Percentiles rank a stretch among this genome's conserved stretches.
Evolutionary conservation across 2,329 filamentous ascomycete species (phyloP).

Genomic region (Aspergillus jensenii): DNA sequence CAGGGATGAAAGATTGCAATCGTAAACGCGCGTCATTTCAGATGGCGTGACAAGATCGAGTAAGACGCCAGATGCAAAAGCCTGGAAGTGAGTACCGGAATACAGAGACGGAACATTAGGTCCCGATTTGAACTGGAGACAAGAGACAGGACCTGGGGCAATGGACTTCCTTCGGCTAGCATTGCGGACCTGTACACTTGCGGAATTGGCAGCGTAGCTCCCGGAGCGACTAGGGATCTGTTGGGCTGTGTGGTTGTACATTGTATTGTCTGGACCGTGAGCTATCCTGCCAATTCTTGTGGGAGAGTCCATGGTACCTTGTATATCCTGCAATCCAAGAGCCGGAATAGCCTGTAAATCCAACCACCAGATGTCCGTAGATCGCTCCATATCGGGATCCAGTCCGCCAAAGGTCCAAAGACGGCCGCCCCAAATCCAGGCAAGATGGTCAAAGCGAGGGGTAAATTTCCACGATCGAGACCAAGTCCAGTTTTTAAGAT

Average conservation of each 20-base stretch:
- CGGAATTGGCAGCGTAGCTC: slow-evolving; percentile 72
- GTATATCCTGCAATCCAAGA: slow-evolving; percentile 69
- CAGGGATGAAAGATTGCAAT: slow-evolving; percentile 86
- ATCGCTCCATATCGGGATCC: slow-evolving; percentile 95
- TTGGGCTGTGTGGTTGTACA: slow-evolving; percentile 37
- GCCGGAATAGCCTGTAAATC: slow-evolving; percentile 89
- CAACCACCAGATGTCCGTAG: slow-evolving; percentile 94
- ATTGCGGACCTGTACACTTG: slow-evolving; percentile 58
- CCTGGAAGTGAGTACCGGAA: slow-evolving; percentile 90
- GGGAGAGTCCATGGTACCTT: slow-evolving; percentile 50
- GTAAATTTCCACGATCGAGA: slow-evolving; percentile 95
- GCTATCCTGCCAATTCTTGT: slow-evolving; percentile 31
- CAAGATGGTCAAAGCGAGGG: slow-evolving; percentile 89
- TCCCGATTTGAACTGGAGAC: slow-evolving; percentile 84
- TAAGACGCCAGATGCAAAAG: slow-evolving; percentile 87
- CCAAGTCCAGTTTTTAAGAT: slow-evolving; percentile 97
- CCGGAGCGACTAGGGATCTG: slow-evolving; percentile 40
- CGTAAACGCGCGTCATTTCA: slow-evolving; percentile 77
- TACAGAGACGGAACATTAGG: slow-evolving; percentile 83
- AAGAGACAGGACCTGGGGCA: slow-evolving; percentile 85
- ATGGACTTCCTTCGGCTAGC: slow-evolving; percentile 51
- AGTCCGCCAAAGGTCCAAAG: slow-evolving; percentile 97
- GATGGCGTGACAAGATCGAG: slow-evolving; percentile 94
- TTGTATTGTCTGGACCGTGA: slow-evolving; percentile 38
- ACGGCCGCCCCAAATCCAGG: slow-evolving; percentile 87